Evolutionary conservation across 2,329 filamentous ascomycete species (phyloP), one percentile per base, ranked within the genome.

Genomic region (Chrysoporthe cubensis): DNA sequence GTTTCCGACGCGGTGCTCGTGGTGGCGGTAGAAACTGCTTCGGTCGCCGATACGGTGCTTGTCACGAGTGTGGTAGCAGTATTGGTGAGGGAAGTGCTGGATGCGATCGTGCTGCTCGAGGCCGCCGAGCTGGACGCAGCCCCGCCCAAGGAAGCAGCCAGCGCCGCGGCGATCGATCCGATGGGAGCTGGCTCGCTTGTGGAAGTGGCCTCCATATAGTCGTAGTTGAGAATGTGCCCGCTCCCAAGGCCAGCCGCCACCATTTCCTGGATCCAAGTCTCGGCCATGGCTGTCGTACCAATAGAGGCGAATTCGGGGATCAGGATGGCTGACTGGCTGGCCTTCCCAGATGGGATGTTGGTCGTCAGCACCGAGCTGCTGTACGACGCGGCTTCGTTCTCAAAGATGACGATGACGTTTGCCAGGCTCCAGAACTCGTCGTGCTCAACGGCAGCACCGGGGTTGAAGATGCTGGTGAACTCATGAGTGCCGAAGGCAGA

Each of bases 381-480:
- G 59, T 68, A 68, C 13, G 18, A 40, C 4, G 52, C 62, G 42
- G 63, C 66, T 32, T 59, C 64, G 46, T 46, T n/a, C 59, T 68
- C 63, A 21, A 63, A 68, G 4, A 66, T 43, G 26, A 68, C 66
- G 32, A 42, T 60, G 44, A 60, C 56, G 44, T 68, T 59, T 3
- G 64, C 64, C 1, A 57, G 21, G n/a, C 21, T 32, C 50, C 65
- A 63, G 37, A 68, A 62, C n/a, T 66, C 63, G 37, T 40, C 37
- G 11, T 63, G 44, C 48, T 59, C 5, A n/a, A 65, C 58, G 43
- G 43, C 40, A 18, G 43, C n/a, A 21, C 66, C 66, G 14, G 63
- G 66, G 63, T 68, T 68, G 63, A 66, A 58, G n/a, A 68, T 66
- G 34, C 52, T 66, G 50, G 46, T 60, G 66, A 62, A 66, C 43